Base-by-base conservation (phyloP, 2,329 filamentous ascomycete species). In the Thermothelomyces thermophilus region DNA sequence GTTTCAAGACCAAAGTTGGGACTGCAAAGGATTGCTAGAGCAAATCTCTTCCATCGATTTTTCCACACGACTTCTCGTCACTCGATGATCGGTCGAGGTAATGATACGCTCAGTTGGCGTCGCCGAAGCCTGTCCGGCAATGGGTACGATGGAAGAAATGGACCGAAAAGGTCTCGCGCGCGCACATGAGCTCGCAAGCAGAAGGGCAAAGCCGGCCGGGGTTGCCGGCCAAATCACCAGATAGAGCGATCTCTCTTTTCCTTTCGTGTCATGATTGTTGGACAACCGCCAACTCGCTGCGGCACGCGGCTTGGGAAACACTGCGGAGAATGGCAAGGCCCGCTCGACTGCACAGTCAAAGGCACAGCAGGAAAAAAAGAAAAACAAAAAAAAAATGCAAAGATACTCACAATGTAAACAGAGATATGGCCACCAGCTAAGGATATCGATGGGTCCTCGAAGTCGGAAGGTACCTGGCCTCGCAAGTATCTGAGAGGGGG, bases 1-100 rank as follows among this genome's bases (percentile, higher is more conserved):
- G 58, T 59, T 60, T 58, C 58, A 60, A 50, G 48, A 46, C 55
- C 47, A 51, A 40, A 16, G 39, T 55, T 55, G 56, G 50, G 39
- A 48, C 47, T 43, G 34, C 34, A 35, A 24, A 24, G 28, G 50
- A 36, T 50, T 42, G 50, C 45, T 37, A 36, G 20, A 28, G 46
- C 39, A 46, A 33, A 53, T 48, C 44, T 48, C 44, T 28, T 45
- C 36, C 19, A 8, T 35, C 24, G 24, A 50, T 40, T 49, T 39
- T 36, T 50, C 36, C 33, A 35, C 19, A n/a, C 28, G 17, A 30
- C 34, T 11, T 24, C 4, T 19, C 11, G 49, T 26, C 40, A 42
- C 34, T 53, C 44, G 45, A 50, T 40, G 16, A 24, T 22, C 34
- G 17, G 39, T 20, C 22, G 34, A 40, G 22, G 37, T 24, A 40